phyloP scores from a whole-genome alignment of 345 rosid genomes.

The Eucalyptus marginata region DNA sequence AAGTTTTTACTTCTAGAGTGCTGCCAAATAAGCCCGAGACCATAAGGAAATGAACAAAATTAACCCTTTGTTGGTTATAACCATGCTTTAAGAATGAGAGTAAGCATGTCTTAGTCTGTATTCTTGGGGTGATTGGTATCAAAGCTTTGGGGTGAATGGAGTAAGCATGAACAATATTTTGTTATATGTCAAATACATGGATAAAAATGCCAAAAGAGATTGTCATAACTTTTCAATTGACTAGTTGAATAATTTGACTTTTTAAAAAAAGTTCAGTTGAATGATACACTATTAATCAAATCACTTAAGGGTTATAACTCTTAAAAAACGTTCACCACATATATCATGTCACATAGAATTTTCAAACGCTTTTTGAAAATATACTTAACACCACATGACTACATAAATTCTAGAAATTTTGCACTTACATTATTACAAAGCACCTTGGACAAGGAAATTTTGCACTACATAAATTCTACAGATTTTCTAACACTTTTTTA shows the following conservation, averaged over 20 bases:
- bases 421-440: not conserved
- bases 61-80: not conserved
- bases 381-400: not conserved
- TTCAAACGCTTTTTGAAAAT: not conserved
- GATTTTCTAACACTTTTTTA: too few species aligned
- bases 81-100: not conserved
- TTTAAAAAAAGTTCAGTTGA: not conserved
- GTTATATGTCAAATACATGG: not conserved
- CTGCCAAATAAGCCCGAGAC: not conserved
- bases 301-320: not conserved
- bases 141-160: too few species aligned
- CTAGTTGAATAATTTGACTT: not conserved
- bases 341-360: fast-evolving
- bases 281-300: not conserved
- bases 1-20: not conserved
- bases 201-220: not conserved
- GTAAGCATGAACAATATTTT: too few species aligned
- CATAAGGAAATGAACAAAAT: not conserved
- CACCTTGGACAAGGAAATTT: not conserved
- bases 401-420: not conserved
- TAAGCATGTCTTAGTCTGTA: not conserved
- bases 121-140: not conserved
- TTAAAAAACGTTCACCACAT: not conserved
- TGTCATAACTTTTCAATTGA: not conserved
- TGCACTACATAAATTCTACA: too few species aligned